These are phyloP conservation scores for Xylariaceae sp. DNA, from an alignment of 2,329 filamentous ascomycete genomes.

Conservation along the genomic window DNA sequence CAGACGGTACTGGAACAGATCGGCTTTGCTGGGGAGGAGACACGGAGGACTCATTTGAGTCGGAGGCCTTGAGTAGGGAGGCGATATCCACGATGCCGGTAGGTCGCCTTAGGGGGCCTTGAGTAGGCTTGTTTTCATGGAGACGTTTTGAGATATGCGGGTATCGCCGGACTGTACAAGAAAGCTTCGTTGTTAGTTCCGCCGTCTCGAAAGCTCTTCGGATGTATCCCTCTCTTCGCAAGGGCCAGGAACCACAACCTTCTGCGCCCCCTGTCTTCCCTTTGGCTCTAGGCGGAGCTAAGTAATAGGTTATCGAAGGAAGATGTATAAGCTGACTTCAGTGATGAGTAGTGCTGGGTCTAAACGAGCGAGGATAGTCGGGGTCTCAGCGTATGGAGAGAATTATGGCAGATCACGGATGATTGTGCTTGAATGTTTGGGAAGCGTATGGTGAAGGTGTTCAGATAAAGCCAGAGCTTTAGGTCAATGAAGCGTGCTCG, in stretches of 20 bases:
- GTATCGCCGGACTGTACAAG: constrained; percentile 12
- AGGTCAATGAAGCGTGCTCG: constrained; percentile 37
- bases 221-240: too few species aligned
- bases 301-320: too few species aligned
- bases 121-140: constrained; percentile 30
- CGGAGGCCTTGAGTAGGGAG: constrained; percentile 73
- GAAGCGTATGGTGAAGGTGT: constrained; percentile 8
- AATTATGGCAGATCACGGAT: constrained; percentile 14
- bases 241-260: too few species aligned
- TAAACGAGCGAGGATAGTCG: constrained; percentile 16
- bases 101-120: constrained; percentile 33
- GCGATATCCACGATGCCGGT: constrained; percentile 92
- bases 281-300: too few species aligned
- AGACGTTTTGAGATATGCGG: constrained; percentile 16
- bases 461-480: constrained; percentile 24
- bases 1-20: constrained; percentile 32
- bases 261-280: too few species aligned
- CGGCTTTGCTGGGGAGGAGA: constrained; percentile 37
- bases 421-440: constrained; percentile 20
- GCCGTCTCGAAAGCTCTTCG: not conserved
- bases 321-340: too few species aligned
- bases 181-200: not conserved
- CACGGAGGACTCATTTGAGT: constrained; percentile 65
- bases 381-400: constrained; percentile 12
- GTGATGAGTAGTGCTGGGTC: constrained; percentile 4